These are phyloP conservation scores for Pascua sp. DNA, from an alignment of 1,284 basidiomycete species.

Conservation along the genomic window DNA sequence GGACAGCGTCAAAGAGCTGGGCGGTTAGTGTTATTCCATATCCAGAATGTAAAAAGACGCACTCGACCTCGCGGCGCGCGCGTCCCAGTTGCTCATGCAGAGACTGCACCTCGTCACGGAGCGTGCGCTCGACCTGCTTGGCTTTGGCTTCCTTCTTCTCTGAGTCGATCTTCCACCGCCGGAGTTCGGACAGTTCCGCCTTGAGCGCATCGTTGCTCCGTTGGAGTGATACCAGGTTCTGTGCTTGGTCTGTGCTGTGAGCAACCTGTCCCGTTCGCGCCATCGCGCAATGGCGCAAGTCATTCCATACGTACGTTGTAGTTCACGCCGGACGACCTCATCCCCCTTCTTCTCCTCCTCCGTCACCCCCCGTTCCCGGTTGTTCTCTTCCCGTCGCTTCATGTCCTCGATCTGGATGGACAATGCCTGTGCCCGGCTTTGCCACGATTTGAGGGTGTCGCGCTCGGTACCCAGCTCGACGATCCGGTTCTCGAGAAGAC, in stretches of 20 bases:
- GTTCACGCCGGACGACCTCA: conserved; percentile 32
- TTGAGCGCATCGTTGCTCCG: conserved; percentile 33
- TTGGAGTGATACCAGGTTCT: conserved; percentile 32
- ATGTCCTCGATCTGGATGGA: conserved; percentile 43
- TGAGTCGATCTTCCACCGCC: conserved; percentile 39
- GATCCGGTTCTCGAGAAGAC: conserved; percentile 24
- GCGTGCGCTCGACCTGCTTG: conserved; percentile 30
- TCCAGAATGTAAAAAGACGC: conserved; percentile 8
- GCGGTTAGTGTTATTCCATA: neutral
- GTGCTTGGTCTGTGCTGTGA: conserved; percentile 33
- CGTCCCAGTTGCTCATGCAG: conserved; percentile 42
- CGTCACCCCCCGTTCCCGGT: conserved; percentile 17
- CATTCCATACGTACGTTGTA: conserved; percentile 31
- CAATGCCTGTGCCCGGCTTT: conserved; percentile 35
- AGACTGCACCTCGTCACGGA: conserved; percentile 33
- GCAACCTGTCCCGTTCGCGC: neutral
- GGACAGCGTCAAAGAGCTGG: conserved; percentile 40
- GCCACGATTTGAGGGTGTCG: conserved; percentile 29
- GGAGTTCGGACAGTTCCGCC: conserved; percentile 36
- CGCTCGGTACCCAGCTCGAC: conserved; percentile 31
- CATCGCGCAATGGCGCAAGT: neutral
- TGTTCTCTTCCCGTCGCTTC: conserved; percentile 27
- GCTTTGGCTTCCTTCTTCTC: conserved; percentile 31
- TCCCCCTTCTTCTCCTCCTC: conserved; percentile 25
- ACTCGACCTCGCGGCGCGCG: conserved; percentile 47